Evolutionary conservation across 495 filamentous ascomycete species (phyloP).

Genomic region (Copromyces sp.): DNA sequence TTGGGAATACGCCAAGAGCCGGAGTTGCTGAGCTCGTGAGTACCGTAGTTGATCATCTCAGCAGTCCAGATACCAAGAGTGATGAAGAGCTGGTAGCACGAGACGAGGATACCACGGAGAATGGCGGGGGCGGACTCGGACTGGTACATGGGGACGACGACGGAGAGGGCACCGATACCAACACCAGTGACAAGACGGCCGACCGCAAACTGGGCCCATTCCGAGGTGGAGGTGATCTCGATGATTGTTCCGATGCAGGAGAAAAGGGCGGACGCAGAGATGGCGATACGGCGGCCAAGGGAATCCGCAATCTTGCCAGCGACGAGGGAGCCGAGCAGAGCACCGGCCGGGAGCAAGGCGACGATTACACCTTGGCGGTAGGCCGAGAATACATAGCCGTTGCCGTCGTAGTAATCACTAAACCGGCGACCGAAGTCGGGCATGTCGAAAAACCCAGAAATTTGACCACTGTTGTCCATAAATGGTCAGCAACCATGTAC

Average conservation of each 20-base stretch:
- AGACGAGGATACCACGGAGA: conserved; percentile 58
- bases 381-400: conserved; percentile 27
- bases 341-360: conserved; percentile 53
- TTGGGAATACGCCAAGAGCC: conserved; percentile 73
- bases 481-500: conserved; percentile 2
- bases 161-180: conserved; percentile 61
- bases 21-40: conserved; percentile 37
- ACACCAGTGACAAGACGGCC: conserved; percentile 53
- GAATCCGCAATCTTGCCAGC: conserved; percentile 46
- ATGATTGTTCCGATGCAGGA: conserved; percentile 61
- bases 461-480: conserved; percentile 25
- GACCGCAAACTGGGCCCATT: conserved; percentile 44
- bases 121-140: conserved; percentile 55
- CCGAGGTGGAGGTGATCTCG: conserved; percentile 44
- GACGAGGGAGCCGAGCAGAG: conserved; percentile 56
- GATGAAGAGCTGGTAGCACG: conserved; percentile 77
- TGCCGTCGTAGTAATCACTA: conserved; percentile 24
- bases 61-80: conserved; percentile 78
- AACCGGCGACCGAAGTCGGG: conserved; percentile 40
- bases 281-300: conserved; percentile 36
- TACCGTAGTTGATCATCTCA: conserved; percentile 75
- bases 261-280: conserved; percentile 49
- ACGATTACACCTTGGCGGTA: conserved; percentile 45
- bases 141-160: conserved; percentile 66
- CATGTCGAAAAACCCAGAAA: conserved; percentile 53